Percentiles rank a stretch among this genome's conserved stretches.
Conservation (phyloP, 129 eudicot genomes). For the Flaveria linearis region DNA sequence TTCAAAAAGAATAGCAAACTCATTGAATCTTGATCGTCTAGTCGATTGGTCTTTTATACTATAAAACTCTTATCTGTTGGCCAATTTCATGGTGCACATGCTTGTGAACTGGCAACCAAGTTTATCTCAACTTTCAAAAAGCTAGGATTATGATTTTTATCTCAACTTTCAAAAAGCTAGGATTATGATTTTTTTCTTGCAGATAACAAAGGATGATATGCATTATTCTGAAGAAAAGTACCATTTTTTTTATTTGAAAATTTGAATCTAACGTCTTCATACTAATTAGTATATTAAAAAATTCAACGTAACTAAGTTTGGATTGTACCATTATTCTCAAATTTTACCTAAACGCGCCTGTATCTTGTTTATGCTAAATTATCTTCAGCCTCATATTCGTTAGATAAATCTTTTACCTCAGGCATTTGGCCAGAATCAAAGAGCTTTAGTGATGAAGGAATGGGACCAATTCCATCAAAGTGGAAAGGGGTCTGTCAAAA, state of each 20-base stretch:
- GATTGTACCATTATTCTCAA: not conserved
- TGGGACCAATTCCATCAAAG: conserved; percentile 79
- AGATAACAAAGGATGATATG: not conserved
- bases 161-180: not conserved
- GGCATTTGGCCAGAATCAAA: conserved; percentile 97
- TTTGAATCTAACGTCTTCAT: not conserved
- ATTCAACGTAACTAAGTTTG: not conserved
- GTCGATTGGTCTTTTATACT: conserved; percentile 20
- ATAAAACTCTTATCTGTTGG: conserved; percentile 26
- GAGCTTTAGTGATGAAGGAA: conserved; percentile 80
- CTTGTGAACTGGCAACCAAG: conserved; percentile 27
- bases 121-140: not conserved
- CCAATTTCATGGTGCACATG: conserved; percentile 35
- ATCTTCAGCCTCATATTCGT: conserved; percentile 20
- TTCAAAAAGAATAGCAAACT: conserved; percentile 18
- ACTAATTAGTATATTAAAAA: not conserved
- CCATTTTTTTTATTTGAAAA: not conserved
- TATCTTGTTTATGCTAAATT: conserved; percentile 15
- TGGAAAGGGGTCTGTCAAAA: conserved; percentile 90
- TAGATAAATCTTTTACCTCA: conserved; percentile 26
- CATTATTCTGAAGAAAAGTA: not conserved
- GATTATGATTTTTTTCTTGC: not conserved
- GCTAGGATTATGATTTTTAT: not conserved
- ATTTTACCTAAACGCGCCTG: not conserved
- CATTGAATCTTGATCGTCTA: conserved; percentile 14